These are phyloP conservation scores for Wolfiporia cocos DNA, from an alignment of 1,284 basidiomycete species.

Conservation along the genomic window DNA sequence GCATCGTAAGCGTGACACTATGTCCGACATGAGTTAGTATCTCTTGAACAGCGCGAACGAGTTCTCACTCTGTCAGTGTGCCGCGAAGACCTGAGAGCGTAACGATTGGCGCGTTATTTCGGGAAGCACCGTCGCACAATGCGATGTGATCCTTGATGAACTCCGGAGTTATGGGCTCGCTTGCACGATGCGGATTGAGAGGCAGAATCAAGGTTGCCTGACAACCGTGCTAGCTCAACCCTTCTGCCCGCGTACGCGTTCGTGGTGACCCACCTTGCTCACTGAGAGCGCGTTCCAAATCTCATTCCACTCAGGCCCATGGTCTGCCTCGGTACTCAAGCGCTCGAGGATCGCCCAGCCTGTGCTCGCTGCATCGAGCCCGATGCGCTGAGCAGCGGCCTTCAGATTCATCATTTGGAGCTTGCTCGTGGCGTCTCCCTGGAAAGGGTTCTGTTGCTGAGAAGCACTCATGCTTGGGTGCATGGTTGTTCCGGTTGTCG, in stretches of 20 bases:
- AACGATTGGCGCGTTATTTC: slow-evolving; percentile 47
- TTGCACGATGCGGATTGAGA: slow-evolving; percentile 41
- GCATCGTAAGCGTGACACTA: slow-evolving; percentile 55
- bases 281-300: slow-evolving; percentile 62
- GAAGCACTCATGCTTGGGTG: slow-evolving; percentile 32
- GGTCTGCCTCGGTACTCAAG: slow-evolving; percentile 61
- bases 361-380: slow-evolving; percentile 61
- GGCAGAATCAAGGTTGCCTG: slow-evolving; percentile 80
- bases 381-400: slow-evolving; percentile 71
- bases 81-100: slow-evolving; percentile 82
- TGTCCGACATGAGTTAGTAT: slow-evolving; percentile 9
- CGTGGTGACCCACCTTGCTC: slow-evolving; percentile 53
- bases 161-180: slow-evolving; percentile 60
- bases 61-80: slow-evolving; percentile 43
- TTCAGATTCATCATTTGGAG: slow-evolving; percentile 79
- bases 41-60: not conserved
- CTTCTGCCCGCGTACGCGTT: slow-evolving; percentile 1
- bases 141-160: slow-evolving; percentile 77
- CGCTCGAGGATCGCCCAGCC: slow-evolving; percentile 85
- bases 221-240: slow-evolving; percentile 1
- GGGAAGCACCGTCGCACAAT: slow-evolving; percentile 46
- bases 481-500: slow-evolving; percentile 40
- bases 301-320: slow-evolving; percentile 66
- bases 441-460: slow-evolving; percentile 30
- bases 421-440: slow-evolving; percentile 56